phyloP scores from a whole-genome alignment of 2,329 filamentous ascomycete genomes.

The Colletotrichum camelliae region DNA sequence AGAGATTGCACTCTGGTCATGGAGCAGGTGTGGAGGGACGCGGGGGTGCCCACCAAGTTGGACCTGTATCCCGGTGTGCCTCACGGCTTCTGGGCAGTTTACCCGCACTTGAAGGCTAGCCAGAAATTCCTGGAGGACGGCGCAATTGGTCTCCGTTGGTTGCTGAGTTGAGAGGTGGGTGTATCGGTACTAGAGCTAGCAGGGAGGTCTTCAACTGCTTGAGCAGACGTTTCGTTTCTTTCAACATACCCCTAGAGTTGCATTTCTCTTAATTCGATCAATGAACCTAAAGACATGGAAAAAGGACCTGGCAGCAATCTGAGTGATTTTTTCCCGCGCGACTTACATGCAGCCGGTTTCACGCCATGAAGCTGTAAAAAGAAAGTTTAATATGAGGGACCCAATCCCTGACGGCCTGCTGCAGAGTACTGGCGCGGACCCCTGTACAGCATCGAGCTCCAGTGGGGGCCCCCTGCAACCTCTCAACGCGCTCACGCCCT shows the following conservation, averaged over 20 bases:
- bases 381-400: slow-evolving; percentile 14
- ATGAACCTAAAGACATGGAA: background rate
- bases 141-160: slow-evolving; percentile 28
- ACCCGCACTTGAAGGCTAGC: slow-evolving; percentile 24
- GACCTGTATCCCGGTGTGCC: slow-evolving; percentile 35
- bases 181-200: background rate
- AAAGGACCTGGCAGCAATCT: background rate
- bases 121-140: slow-evolving; percentile 27
- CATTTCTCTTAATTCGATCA: background rate
- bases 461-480: slow-evolving; percentile 1
- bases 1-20: slow-evolving; percentile 33
- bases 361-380: slow-evolving; percentile 9
- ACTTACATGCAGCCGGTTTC: background rate
- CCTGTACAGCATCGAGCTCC: background rate
- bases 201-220: background rate
- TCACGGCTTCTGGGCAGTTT: slow-evolving; percentile 34
- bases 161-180: slow-evolving; percentile 7
- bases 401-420: background rate
- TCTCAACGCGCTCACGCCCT: slow-evolving; percentile 16
- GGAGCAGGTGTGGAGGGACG: slow-evolving; percentile 33
- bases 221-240: background rate
- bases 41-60: slow-evolving; percentile 28
- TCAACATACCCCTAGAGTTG: background rate
- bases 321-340: background rate
- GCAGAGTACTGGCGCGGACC: background rate